These are phyloP conservation scores for Solanum etuberosum DNA, from an alignment of 257 asterid species.

Conservation along the genomic window DNA sequence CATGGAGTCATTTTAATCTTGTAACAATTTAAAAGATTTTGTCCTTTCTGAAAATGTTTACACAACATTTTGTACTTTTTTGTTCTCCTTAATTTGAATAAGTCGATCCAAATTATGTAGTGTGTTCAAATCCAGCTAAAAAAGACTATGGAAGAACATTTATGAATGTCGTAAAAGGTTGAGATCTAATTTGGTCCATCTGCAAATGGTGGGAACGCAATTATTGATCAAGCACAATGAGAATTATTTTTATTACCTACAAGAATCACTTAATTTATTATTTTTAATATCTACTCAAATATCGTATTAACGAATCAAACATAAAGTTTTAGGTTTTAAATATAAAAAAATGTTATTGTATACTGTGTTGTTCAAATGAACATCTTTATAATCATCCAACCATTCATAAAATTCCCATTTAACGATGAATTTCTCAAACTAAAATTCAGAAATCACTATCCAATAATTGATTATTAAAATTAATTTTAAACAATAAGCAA, in stretches of 20 bases:
- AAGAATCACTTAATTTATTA: no score
- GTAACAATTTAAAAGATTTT: no score
- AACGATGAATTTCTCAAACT: not conserved
- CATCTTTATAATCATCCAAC: not conserved
- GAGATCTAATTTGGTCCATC: not conserved
- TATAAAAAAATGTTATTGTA: no score
- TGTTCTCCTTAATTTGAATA: not conserved
- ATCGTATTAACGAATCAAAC: not conserved
- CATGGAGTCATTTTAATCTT: no score
- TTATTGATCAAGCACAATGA: no score
- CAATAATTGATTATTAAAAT: not conserved
- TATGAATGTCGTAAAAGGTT: not conserved
- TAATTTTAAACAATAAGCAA: not conserved
- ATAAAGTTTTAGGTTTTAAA: no score
- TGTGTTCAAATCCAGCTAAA: not conserved
- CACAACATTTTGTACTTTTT: not conserved
- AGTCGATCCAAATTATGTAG: not conserved
- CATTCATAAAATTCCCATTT: not conserved
- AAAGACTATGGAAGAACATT: not conserved
- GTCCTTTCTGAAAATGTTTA: not conserved
- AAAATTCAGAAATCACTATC: not conserved
- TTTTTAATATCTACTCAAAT: not conserved
- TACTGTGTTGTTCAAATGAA: no score
- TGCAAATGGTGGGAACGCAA: no score
- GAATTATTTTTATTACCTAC: no score